These are phyloP conservation scores for Trichoderma semiorbis DNA, from an alignment of 2,329 filamentous ascomycete genomes.

Conservation along the genomic window DNA sequence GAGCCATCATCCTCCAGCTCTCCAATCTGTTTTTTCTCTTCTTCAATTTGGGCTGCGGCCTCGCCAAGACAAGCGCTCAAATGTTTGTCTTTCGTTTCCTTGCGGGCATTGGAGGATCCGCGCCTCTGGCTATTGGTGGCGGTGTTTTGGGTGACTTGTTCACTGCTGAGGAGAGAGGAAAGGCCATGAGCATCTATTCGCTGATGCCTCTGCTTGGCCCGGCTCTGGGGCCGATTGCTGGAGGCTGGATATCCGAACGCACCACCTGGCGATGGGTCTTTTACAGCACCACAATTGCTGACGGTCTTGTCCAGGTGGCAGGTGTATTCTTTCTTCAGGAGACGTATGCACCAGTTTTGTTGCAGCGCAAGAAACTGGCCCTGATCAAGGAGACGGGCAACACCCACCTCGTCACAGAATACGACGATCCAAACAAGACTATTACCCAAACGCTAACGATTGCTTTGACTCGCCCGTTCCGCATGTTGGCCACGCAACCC, in stretches of 20 bases:
- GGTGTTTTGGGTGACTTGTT: slow-evolving; percentile 63
- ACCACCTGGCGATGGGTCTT: slow-evolving; percentile 73
- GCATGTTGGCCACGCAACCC: slow-evolving; percentile 57
- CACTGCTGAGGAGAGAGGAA: slow-evolving; percentile 54
- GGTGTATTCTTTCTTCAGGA: slow-evolving; percentile 61
- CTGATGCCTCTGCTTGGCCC: slow-evolving; percentile 59
- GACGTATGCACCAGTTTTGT: slow-evolving; percentile 54
- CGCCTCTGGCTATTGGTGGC: slow-evolving; percentile 64
- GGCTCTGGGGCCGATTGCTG: slow-evolving; percentile 46
- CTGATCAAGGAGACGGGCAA: slow-evolving; percentile 59
- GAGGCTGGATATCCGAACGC: slow-evolving; percentile 40
- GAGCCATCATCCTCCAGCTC: slow-evolving; percentile 42
- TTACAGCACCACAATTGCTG: slow-evolving; percentile 61
- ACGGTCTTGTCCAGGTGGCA: slow-evolving; percentile 56
- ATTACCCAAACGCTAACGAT: slow-evolving; percentile 46
- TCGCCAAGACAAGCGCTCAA: slow-evolving; percentile 59
- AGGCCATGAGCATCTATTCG: slow-evolving; percentile 61
- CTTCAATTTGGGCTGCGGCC: slow-evolving; percentile 59
- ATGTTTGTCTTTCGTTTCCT: slow-evolving; percentile 61
- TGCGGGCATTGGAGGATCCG: slow-evolving; percentile 55
- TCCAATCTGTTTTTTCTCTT: slow-evolving; percentile 57
- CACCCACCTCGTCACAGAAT: slow-evolving; percentile 43
- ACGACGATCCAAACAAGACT: slow-evolving; percentile 42
- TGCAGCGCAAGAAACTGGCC: slow-evolving; percentile 57
- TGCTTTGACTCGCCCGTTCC: slow-evolving; percentile 61